These are phyloP conservation scores for Suillus sp. DNA, from an alignment of 768 basidiomycete species.

Conservation along the genomic window DNA sequence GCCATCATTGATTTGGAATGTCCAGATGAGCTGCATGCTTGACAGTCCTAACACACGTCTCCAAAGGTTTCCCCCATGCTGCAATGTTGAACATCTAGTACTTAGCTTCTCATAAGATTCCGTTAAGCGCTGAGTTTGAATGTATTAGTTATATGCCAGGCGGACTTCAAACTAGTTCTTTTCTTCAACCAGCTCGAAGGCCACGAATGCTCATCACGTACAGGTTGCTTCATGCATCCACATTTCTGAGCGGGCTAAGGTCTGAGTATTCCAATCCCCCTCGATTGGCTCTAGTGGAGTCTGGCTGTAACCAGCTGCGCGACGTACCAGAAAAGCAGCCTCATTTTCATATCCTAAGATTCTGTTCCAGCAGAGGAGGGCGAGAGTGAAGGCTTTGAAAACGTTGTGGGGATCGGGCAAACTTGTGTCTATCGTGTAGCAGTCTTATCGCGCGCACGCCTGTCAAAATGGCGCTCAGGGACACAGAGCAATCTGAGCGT, in stretches of 20 bases:
- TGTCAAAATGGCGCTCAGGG: neutral
- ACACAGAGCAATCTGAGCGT: neutral
- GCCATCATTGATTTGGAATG: neutral
- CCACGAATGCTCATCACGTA: constrained; percentile 64
- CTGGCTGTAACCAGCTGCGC: constrained; percentile 55
- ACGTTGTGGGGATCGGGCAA: constrained; percentile 55
- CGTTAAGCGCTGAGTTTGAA: constrained; percentile 1
- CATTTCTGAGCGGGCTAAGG: constrained; percentile 73
- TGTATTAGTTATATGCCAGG: neutral
- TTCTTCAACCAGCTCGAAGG: constrained; percentile 45
- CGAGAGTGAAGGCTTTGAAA: constrained; percentile 45
- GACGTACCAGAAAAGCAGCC: constrained; percentile 64
- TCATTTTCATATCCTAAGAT: constrained; percentile 42
- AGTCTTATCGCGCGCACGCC: constrained; percentile 12
- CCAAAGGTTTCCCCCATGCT: neutral
- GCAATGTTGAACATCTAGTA: too few species aligned
- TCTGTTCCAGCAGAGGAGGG: constrained; percentile 38
- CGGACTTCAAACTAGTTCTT: neutral
- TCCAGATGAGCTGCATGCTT: neutral
- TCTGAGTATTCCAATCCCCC: constrained; percentile 71
- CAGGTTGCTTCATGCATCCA: constrained; percentile 38
- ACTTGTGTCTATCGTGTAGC: constrained; percentile 13
- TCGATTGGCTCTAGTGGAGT: constrained; percentile 61
- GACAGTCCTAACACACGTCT: neutral
- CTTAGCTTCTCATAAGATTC: too few species aligned